A percentile compares a stretch with the other conserved stretches of the same genome.
These are phyloP conservation scores for Curvularia spicifera DNA, from an alignment of 2,329 filamentous ascomycete genomes.

Conservation along the genomic window DNA sequence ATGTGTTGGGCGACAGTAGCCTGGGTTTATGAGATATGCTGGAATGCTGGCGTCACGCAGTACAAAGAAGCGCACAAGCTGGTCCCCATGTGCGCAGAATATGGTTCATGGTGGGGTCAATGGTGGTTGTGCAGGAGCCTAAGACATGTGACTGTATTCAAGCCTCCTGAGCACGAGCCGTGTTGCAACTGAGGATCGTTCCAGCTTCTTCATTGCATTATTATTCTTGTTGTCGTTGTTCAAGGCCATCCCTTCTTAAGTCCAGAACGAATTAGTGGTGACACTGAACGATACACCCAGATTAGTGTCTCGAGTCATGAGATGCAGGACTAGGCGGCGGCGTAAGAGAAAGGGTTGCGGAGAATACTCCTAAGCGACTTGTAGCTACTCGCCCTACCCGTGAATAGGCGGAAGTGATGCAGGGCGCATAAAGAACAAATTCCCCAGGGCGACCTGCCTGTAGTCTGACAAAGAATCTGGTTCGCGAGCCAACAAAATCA, in stretches of 20 bases:
- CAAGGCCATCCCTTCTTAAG: neutral
- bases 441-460: neutral
- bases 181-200: neutral
- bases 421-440: neutral
- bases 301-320: neutral
- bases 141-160: neutral
- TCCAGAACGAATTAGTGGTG: neutral
- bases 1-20: neutral
- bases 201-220: neutral
- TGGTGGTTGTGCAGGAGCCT: neutral
- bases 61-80: neutral
- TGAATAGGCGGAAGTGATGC: neutral
- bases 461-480: neutral
- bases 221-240: neutral
- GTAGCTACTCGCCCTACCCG: neutral
- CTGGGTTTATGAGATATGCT: too few species aligned
- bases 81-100: neutral
- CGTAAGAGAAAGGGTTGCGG: neutral
- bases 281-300: neutral
- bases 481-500: too few species aligned
- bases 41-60: neutral
- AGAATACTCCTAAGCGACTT: neutral
- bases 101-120: slow-evolving; percentile 11
- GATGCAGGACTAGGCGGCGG: neutral
- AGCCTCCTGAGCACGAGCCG: neutral